Evolutionary conservation across 2,329 filamentous ascomycete genomes (phyloP), one percentile per base, ranked within the genome.

Genomic region (Nemania sp.): DNA sequence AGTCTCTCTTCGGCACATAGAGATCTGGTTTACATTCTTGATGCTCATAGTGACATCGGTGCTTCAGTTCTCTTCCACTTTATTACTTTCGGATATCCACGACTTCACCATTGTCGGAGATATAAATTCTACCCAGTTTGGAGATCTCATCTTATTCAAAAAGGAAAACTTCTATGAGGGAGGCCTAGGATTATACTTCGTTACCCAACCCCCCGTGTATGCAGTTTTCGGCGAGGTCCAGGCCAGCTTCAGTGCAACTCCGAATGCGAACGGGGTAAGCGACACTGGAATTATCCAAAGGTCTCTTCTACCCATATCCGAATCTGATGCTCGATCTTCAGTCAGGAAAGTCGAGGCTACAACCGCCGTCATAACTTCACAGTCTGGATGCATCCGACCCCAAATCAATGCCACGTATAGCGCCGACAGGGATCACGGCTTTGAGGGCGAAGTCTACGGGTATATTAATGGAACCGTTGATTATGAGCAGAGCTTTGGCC

Each of bases 31-130:
- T 1, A 29, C 53, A 3, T 43, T 59, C n/a, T n/a, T 66, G 1
- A 15, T 72, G 1, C 8, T 55, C 3, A 11, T 62, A 3, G 35
- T 20, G 5, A 66, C 67, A 7, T 5, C 63, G 0, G 63, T 35
- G 2, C 56, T 72, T 10, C 70, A 72, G 29, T 72, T 72, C 18
- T 52, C 68, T 1, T 72, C 70, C 0, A 72, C 70, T 8, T 53
- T 72, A 10, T 55, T 72, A 2, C 43, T 72, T 2, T 64, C 68
- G 0, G 70, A 70, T 18, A 26, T 72, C 2, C 27, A 32, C 10
- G 32, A 63, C 18, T 63, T 55, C 20, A 26, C 24, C 4, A 55
- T 70, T 18, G 22, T 70, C 5, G 15, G 15, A 11, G 62, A 52
- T 29, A 8, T 8, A 8, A 32, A 32, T 32, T 32, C 29, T 32